A percentile compares a stretch with the other conserved stretches of the same genome.
Evolutionary conservation across 768 basidiomycete genomes (phyloP).

Genomic region (Lyophyllum shimeji): DNA sequence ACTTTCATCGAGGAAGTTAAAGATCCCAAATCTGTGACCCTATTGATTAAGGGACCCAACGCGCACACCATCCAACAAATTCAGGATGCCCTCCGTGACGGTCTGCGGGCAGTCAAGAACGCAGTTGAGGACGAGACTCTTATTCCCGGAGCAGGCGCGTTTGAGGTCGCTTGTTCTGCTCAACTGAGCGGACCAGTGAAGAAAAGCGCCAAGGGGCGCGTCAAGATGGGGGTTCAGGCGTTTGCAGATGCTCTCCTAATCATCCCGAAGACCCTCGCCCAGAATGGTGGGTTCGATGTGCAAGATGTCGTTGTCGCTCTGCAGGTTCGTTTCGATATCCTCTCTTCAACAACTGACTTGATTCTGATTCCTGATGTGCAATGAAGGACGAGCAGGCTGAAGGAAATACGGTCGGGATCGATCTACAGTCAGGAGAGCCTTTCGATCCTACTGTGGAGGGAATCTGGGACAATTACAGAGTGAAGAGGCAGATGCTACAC

Average conservation of each 20-base stretch:
- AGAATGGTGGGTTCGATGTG: slow-evolving; percentile 96
- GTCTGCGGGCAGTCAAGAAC: slow-evolving; percentile 95
- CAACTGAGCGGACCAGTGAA: slow-evolving; percentile 81
- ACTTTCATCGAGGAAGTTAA: slow-evolving; percentile 98
- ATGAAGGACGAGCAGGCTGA: slow-evolving; percentile 88
- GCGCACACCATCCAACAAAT: slow-evolving; percentile 95
- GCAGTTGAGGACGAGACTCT: slow-evolving; percentile 87
- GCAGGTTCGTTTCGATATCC: slow-evolving; percentile 50
- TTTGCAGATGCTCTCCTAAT: slow-evolving; percentile 93
- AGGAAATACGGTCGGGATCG: slow-evolving; percentile 89
- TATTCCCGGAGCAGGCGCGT: slow-evolving; percentile 96
- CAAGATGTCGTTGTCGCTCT: slow-evolving; percentile 92
- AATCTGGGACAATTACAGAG: slow-evolving; percentile 98
- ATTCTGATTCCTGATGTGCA: neutral
- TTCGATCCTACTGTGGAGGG: slow-evolving; percentile 96
- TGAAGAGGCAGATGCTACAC: slow-evolving; percentile 98
- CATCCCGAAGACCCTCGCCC: slow-evolving; percentile 95
- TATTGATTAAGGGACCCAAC: slow-evolving; percentile 98
- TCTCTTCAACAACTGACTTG: neutral
- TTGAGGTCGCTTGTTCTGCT: slow-evolving; percentile 89
- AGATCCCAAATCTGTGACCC: slow-evolving; percentile 91
- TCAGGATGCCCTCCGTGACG: slow-evolving; percentile 97
- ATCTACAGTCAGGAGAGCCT: slow-evolving; percentile 91
- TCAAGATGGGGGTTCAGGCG: slow-evolving; percentile 96
- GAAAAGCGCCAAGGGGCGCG: slow-evolving; percentile 86